These are phyloP conservation scores for Ophiostoma himal-ulmi DNA, from an alignment of 2,329 filamentous ascomycete genomes.

Conservation along the genomic window DNA sequence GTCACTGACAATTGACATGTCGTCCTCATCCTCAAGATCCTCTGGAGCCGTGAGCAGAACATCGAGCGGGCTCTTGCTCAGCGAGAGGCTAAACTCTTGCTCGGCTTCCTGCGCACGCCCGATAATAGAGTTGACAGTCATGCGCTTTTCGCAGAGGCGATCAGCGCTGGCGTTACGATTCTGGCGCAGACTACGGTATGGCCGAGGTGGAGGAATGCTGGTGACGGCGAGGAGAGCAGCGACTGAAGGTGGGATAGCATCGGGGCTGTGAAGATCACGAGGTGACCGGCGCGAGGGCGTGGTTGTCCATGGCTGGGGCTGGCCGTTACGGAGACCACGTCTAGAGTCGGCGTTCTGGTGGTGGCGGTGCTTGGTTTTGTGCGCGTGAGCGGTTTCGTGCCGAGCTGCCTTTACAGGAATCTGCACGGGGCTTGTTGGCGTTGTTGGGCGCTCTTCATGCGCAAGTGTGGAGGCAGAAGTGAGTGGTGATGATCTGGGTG, in stretches of 20 bases:
- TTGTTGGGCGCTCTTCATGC: conserved; percentile 32
- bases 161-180: background rate
- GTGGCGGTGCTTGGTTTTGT: conserved; percentile 26
- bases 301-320: background rate
- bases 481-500: background rate
- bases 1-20: conserved; percentile 27
- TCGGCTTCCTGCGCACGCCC: conserved; percentile 50
- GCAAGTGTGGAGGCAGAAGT: conserved; percentile 25
- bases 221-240: conserved; percentile 58
- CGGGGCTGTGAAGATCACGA: conserved; percentile 44
- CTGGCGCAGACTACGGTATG: conserved; percentile 6
- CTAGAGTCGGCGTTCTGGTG: conserved; percentile 19
- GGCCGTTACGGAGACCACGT: conserved; percentile 13
- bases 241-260: conserved; percentile 53
- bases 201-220: conserved; percentile 49
- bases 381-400: conserved; percentile 34
- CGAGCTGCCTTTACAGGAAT: conserved; percentile 45
- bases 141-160: conserved; percentile 31
- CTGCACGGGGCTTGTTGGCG: conserved; percentile 48
- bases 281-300: conserved; percentile 12
- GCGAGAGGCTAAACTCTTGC: conserved; percentile 52
- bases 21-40: conserved; percentile 48
- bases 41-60: conserved; percentile 56
- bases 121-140: conserved; percentile 54
- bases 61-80: conserved; percentile 52